These are phyloP conservation scores for Miscanthus lutarioriparius DNA, from an alignment of 176 grass and related monocot species.

Conservation along the genomic window DNA sequence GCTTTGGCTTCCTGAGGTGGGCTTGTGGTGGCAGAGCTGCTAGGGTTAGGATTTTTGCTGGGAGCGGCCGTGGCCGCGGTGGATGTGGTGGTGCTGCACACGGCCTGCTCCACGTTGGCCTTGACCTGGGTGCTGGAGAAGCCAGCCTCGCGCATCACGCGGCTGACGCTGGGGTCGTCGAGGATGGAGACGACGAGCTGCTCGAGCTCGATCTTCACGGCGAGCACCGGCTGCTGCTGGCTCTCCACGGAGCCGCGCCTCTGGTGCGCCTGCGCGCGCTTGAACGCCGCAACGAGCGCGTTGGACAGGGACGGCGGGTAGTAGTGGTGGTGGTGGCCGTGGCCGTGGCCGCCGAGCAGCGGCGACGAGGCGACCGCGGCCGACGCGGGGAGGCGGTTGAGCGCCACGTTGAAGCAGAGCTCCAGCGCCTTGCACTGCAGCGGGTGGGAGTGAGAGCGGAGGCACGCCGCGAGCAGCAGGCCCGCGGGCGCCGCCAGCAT, in stretches of 20 bases:
- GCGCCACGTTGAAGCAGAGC: conserved; percentile 96
- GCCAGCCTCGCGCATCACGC: conserved; percentile 96
- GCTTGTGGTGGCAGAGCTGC: conserved; percentile 29
- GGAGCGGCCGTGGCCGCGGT: conserved; percentile 21
- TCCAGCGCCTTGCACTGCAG: conserved; percentile 97
- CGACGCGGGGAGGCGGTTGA: conserved; percentile 82
- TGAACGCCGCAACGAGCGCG: conserved; percentile 91
- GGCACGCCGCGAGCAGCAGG: conserved; percentile 71
- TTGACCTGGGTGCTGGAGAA: conserved; percentile 97
- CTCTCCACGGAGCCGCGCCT: conserved; percentile 73
- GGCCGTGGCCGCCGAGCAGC: conserved; percentile 40
- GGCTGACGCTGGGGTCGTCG: conserved; percentile 91
- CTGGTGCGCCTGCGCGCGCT: conserved; percentile 93
- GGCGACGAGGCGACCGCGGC: conserved; percentile 47
- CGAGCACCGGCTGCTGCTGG: conserved; percentile 91
- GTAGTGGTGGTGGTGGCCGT: conserved; percentile 52
- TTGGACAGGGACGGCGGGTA: conserved; percentile 77
- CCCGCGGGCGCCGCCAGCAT: conserved; percentile 74
- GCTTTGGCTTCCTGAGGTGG: conserved; percentile 49
- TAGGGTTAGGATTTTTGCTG: conserved; percentile 59
- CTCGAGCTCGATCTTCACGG: conserved; percentile 90
- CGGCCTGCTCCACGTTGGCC: conserved; percentile 82
- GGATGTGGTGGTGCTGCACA: conserved; percentile 52
- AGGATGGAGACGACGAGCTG: conserved; percentile 96
- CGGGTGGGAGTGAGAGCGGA: conserved; percentile 83